These are phyloP conservation scores for Arabis hirsuta DNA, from an alignment of 345 rosid species.

Conservation along the genomic window DNA sequence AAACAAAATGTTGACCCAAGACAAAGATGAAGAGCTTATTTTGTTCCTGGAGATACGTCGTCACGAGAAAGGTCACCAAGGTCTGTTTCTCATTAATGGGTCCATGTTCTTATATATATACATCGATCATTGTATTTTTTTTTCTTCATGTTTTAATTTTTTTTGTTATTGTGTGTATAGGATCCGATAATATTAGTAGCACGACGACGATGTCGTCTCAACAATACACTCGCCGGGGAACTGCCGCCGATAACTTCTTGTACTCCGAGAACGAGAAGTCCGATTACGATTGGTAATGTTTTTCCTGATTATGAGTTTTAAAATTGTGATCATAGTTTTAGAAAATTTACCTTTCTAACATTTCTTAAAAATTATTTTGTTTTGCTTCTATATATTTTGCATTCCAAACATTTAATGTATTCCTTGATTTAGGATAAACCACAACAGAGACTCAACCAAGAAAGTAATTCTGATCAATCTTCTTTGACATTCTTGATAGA, in stretches of 20 bases:
- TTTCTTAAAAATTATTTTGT: neutral
- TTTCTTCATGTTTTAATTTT: neutral
- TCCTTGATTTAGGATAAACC: neutral
- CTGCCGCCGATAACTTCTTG: slow-evolving; percentile 64
- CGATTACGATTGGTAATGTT: slow-evolving; percentile 43
- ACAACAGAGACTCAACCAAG: neutral
- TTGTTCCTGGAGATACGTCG: slow-evolving; percentile 65
- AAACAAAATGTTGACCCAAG: slow-evolving; percentile 52
- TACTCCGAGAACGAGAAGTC: slow-evolving; percentile 45
- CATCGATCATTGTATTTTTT: slow-evolving; percentile 1
- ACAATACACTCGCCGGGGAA: slow-evolving; percentile 46
- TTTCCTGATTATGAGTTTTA: neutral
- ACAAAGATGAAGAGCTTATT: slow-evolving; percentile 77
- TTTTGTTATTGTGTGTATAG: slow-evolving; percentile 33
- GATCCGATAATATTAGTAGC: slow-evolving; percentile 38
- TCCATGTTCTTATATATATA: slow-evolving; percentile 1
- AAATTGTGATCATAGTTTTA: neutral
- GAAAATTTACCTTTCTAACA: neutral
- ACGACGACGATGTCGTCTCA: slow-evolving; percentile 43
- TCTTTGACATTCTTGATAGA: slow-evolving; percentile 15
- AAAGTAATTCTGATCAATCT: neutral
- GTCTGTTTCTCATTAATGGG: slow-evolving; percentile 27
- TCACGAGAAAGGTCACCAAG: slow-evolving; percentile 54
- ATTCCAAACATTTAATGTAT: neutral
- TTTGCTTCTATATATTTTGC: neutral